Base-by-base conservation (phyloP, 2,329 filamentous ascomycete genomes). In the Fusarium sp. region DNA sequence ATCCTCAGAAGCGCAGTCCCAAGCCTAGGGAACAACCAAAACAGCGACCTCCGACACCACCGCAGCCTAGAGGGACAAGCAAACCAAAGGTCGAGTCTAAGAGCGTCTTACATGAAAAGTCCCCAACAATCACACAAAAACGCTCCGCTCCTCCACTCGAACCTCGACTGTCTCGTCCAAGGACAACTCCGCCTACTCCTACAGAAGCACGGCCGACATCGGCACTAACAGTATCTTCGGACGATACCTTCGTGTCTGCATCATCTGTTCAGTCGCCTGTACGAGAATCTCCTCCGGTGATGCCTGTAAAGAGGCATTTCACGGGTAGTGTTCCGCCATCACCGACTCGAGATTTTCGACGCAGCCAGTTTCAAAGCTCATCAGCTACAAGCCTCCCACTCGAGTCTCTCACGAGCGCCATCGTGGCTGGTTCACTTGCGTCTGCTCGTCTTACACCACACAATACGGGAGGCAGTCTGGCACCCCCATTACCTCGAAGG, bases 361-460 rank as follows among this genome's bases (percentile, higher is more conserved):
- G 81, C 7, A 71, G 71, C 37, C 74, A 73, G 46, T 57, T 69
- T 6, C 76, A 74, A 44, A 81, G 77, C 44, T 71, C 77, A 11
- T 81, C 81, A 9, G 71, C 78, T 28, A 79, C 82, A 30, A 82
- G 77, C 58, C 85, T 91, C 33, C 87, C 88, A 2, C 85, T 93
- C 15, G 88, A 91, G 66, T 90, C 90, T 1, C 87, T 95, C 12
- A 91, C 92, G 18, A 89, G 90, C 75, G 93, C 93, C 71, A 94
- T 95, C 65, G 88, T 95, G 76, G 93, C 93, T 5, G 91, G 92
- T 4, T 93, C 91, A 30, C 85, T 95, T 1, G 93, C 93, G 9
- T 90, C 92, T 2, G 86, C 90, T 5, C 89, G 90, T 71, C 83
- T 82, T 61, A 84, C 80, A 59, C 85, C 80, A 50, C 82, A 82